Evolutionary conservation across 2,329 filamentous ascomycete genomes (phyloP).

Genomic region (Beauveria sp.): DNA sequence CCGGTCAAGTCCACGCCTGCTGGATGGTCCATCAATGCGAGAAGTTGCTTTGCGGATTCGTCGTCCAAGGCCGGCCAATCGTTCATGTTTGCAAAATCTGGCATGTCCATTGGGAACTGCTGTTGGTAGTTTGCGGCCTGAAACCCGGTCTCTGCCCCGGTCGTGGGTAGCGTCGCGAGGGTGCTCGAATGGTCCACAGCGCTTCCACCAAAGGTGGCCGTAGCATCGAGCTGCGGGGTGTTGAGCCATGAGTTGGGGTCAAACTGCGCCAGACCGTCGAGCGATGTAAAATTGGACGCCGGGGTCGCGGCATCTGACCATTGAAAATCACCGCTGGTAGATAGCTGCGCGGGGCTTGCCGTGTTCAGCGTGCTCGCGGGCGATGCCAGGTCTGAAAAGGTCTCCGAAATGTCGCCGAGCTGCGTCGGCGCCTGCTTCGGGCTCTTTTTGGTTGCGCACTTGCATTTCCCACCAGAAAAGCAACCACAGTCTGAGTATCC

Average conservation of each 20-base stretch:
- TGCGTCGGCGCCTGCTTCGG: background rate
- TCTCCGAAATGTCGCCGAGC: background rate
- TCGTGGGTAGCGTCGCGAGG: background rate
- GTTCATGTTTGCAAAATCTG: background rate
- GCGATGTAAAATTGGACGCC: background rate
- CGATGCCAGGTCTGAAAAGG: background rate
- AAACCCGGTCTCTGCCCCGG: background rate
- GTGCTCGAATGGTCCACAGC: background rate
- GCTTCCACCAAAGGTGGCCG: background rate
- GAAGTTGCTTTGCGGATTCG: background rate
- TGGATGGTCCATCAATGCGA: slow-evolving; percentile 4
- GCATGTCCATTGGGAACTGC: background rate
- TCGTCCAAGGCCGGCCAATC: slow-evolving; percentile 6
- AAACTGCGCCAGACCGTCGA: background rate
- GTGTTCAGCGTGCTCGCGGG: background rate
- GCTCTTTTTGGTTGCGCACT: slow-evolving; percentile 12
- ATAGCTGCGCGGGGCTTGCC: background rate
- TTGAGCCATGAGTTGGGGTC: background rate
- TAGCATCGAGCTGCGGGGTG: background rate
- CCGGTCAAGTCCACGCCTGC: background rate
- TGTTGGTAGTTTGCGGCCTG: background rate
- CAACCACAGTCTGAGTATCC: background rate
- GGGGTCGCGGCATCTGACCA: background rate
- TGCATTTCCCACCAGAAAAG: background rate
- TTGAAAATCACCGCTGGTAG: background rate